phyloP scores from a whole-genome alignment of 2,329 filamentous ascomycete genomes.

The Trichophyton verrucosum region DNA sequence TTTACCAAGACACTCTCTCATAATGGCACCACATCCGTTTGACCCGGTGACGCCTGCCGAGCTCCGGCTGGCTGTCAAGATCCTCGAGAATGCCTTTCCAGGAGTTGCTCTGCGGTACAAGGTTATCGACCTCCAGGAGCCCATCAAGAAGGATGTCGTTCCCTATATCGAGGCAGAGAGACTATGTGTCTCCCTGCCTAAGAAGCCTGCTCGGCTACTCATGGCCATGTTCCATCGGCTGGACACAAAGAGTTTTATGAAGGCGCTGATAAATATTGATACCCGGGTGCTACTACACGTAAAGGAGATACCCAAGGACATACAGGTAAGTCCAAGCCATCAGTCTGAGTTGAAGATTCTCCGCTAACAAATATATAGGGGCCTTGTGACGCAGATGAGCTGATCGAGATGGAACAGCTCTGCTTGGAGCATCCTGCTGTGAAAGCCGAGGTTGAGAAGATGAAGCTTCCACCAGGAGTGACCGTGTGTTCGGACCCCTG shows the following conservation, averaged over 20 bases:
- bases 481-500: conserved; percentile 50
- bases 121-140: conserved; percentile 54
- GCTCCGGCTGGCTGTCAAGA: conserved; percentile 29
- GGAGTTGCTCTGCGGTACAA: conserved; percentile 42
- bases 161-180: conserved; percentile 54
- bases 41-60: conserved; percentile 30
- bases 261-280: conserved; percentile 30
- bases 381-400: conserved; percentile 47
- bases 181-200: conserved; percentile 36
- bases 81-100: conserved; percentile 28
- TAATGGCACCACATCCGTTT: conserved; percentile 23
- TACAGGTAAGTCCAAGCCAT: conserved; percentile 25
- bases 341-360: background rate
- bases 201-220: conserved; percentile 40
- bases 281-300: conserved; percentile 25
- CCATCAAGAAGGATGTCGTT: conserved; percentile 46
- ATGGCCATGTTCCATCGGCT: conserved; percentile 40
- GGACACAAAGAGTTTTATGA: conserved; percentile 33
- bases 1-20: background rate
- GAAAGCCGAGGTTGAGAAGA: conserved; percentile 46
- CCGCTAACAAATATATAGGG: conserved; percentile 31
- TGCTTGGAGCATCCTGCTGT: conserved; percentile 46
- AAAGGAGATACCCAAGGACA: conserved; percentile 36
- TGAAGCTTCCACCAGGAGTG: conserved; percentile 46
- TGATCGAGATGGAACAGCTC: conserved; percentile 45